Evolutionary conservation across 352 stramenopile species (phyloP).

Genomic region (Pythium aristosporum): DNA sequence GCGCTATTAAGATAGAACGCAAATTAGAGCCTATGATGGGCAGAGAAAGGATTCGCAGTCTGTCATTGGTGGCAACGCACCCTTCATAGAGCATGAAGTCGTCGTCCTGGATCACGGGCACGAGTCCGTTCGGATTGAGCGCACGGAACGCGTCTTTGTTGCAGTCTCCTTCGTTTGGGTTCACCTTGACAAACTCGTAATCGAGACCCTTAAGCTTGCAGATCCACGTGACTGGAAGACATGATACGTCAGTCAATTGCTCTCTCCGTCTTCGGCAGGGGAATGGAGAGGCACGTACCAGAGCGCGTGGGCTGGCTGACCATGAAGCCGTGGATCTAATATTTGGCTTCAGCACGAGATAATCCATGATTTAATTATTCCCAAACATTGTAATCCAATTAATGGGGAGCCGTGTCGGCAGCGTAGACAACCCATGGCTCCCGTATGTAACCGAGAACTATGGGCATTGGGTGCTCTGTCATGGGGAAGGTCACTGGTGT

Average conservation of each 20-base stretch:
- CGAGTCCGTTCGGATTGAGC: constrained; percentile 49
- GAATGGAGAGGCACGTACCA: background rate
- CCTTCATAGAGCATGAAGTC: constrained; percentile 57
- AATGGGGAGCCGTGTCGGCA: too few species aligned
- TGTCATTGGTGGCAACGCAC: background rate
- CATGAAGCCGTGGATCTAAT: constrained; percentile 11
- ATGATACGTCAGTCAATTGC: constrained; percentile 7
- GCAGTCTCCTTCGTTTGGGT: constrained; percentile 10
- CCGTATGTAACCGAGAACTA: too few species aligned
- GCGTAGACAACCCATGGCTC: too few species aligned
- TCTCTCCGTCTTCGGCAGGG: background rate
- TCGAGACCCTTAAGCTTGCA: constrained; percentile 39
- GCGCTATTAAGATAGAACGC: background rate
- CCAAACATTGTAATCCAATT: too few species aligned
- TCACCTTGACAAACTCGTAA: constrained; percentile 38
- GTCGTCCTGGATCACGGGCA: constrained; percentile 50
- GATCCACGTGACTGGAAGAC: constrained; percentile 29
- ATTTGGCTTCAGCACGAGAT: too few species aligned
- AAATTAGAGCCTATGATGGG: too few species aligned
- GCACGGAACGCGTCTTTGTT: constrained; percentile 36
- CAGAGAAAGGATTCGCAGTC: background rate
- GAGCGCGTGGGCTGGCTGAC: constrained; percentile 14
- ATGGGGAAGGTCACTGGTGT: too few species aligned
- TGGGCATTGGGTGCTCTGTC: too few species aligned
- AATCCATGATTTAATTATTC: too few species aligned